Base-by-base conservation (phyloP, 331 rosid species). In the Spiraea crenata region DNA sequence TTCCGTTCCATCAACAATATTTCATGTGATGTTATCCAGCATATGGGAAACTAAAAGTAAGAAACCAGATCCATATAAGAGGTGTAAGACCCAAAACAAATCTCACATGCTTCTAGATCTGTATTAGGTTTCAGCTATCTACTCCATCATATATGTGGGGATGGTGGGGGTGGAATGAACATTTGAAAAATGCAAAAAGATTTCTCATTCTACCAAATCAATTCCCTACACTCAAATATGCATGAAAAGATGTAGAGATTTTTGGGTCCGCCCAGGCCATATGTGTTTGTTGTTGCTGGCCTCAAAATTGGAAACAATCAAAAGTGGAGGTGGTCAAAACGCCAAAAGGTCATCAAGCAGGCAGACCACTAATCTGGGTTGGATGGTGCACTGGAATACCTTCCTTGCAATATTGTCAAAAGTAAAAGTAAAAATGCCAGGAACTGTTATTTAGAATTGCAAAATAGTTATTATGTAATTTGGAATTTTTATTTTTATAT, bases 361-460 rank as follows among this genome's bases (percentile, higher is more conserved):
- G 72, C 47, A 66, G 7, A 52, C 63, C 41, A 65, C 5, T 7
- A 5, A 8, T 66, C 59, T 49, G 63, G 44, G 40, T 12, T 41
- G 73, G 63, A 69, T 51, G 63, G 20, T 40, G 1, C 34, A 69
- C 5, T 63, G 55, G 40, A 12, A 25, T 63, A 39, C 63, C 25
- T 19, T 31, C 63, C 57, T 52, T 40, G 72, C 13, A 39, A 2
- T 57, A 25, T 25, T 25, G 31, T 25, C 31, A 25, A 25, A 25
- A 25, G 31, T 25, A 25, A 25, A 25, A 25, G 31, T 25, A 25
- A 25, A 25, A 25, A 25, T 0, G 31, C 2, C 31, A 1, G 31
- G 31, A 25, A 2, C 31, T 25, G 31, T 25, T 25, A 25, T 25
- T 25, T 25, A 25, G 31, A 25, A 25, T 25, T 25, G 1, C 31